Percentiles rank a stretch among this genome's conserved stretches.
phyloP scores from a whole-genome alignment of 73 alveolate species.

The Tetrahymena elliotti region DNA sequence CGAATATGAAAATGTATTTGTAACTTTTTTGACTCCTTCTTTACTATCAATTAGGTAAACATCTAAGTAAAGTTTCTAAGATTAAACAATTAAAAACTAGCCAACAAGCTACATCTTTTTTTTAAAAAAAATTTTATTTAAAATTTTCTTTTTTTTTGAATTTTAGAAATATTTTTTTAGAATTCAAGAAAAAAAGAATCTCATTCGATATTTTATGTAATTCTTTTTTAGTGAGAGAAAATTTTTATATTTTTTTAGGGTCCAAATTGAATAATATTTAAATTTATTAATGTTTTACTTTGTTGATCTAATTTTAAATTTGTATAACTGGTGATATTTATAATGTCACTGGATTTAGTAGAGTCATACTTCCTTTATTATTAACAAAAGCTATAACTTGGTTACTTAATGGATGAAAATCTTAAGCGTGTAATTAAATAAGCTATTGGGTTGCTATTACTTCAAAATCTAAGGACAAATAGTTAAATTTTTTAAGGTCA shows the following conservation, averaged over 20 bases:
- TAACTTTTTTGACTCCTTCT: not conserved
- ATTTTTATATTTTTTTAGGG: too few species aligned
- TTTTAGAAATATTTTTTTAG: too few species aligned
- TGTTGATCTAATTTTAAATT: not conserved
- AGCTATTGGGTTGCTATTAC: not conserved
- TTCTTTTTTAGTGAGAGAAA: too few species aligned
- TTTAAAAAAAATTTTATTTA: too few species aligned
- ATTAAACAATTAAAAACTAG: not conserved
- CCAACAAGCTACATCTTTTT: not conserved
- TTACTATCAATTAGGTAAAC: not conserved
- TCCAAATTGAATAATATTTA: not conserved
- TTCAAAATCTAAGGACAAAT: not conserved
- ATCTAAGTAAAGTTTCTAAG: not conserved
- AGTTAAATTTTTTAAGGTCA: not conserved
- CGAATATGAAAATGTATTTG: not conserved
- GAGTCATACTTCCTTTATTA: not conserved
- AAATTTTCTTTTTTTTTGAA: not conserved
- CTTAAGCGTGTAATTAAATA: not conserved
- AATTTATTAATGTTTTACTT: not conserved
- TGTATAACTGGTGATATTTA: not conserved
- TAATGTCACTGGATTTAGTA: not conserved
- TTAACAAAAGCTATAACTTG: not conserved
- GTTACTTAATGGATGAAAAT: not conserved
- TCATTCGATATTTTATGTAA: too few species aligned
- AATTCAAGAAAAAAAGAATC: too few species aligned